phyloP scores from a whole-genome alignment of 2,329 filamentous ascomycete species.

The Ceratocystis harringtonii region DNA sequence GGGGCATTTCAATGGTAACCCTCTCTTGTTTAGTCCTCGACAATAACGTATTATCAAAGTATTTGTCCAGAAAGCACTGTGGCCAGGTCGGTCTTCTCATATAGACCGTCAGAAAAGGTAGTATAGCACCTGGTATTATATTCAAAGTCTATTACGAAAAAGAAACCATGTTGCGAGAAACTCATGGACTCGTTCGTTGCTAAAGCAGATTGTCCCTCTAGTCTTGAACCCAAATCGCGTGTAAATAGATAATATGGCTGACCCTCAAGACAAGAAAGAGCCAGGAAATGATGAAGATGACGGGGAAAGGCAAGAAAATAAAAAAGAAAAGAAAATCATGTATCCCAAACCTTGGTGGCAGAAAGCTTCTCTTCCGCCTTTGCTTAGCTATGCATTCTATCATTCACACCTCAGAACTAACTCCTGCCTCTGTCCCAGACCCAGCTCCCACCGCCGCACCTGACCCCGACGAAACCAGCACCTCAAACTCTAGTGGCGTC shows the following conservation, averaged over 20 bases:
- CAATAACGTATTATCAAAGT: no score
- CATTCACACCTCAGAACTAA: not conserved
- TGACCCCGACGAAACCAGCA: slow-evolving; percentile 3
- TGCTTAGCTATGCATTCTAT: not conserved
- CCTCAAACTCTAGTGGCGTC: slow-evolving; percentile 56
- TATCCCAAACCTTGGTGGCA: slow-evolving; percentile 5
- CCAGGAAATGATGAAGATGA: not conserved
- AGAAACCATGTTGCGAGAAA: no score
- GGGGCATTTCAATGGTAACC: no score
- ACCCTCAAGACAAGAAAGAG: no score
- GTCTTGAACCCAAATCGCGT: not conserved
- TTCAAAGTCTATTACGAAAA: no score
- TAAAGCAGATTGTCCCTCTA: not conserved
- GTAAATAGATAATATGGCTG: not conserved
- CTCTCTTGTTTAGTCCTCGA: no score
- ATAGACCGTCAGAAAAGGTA: no score
- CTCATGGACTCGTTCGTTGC: not conserved
- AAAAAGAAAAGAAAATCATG: slow-evolving; percentile 1
- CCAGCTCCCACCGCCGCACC: not conserved
- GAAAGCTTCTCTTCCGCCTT: not conserved
- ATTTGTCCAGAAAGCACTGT: no score
- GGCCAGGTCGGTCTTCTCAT: no score
- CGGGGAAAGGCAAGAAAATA: not conserved
- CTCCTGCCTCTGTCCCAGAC: not conserved
- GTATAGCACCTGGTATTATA: no score